These are phyloP conservation scores for Phytophthora tentaculata DNA, from an alignment of 352 stramenopile species.

Conservation along the genomic window DNA sequence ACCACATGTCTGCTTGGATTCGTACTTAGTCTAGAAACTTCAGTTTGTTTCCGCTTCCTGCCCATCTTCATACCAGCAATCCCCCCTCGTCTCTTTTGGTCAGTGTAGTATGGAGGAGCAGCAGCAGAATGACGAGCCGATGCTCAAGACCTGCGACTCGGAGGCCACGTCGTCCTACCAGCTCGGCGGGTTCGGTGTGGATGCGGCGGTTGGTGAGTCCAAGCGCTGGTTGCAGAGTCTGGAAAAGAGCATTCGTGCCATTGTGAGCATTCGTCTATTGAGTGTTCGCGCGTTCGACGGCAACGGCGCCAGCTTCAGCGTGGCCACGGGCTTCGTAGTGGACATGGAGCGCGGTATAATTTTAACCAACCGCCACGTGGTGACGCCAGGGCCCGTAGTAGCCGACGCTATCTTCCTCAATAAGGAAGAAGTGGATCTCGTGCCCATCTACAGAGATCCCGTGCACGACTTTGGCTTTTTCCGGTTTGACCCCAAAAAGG, in stretches of 20 bases:
- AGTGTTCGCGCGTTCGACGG: slow-evolving; percentile 90
- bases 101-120: slow-evolving; percentile 32
- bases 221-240: slow-evolving; percentile 77
- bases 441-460: slow-evolving; percentile 90
- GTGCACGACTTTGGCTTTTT: slow-evolving; percentile 95
- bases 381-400: slow-evolving; percentile 87
- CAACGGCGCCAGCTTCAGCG: slow-evolving; percentile 85
- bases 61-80: slow-evolving; percentile 3
- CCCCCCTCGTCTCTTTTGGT: not conserved
- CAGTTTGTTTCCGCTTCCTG: slow-evolving; percentile 14
- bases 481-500: slow-evolving; percentile 86
- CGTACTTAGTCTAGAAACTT: slow-evolving; percentile 19
- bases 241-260: slow-evolving; percentile 75
- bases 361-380: slow-evolving; percentile 93
- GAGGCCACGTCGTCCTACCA: slow-evolving; percentile 28
- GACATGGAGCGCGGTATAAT: slow-evolving; percentile 89
- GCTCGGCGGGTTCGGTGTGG: slow-evolving; percentile 47
- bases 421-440: slow-evolving; percentile 93
- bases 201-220: slow-evolving; percentile 52
- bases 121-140: slow-evolving; percentile 26
- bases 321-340: slow-evolving; percentile 93
- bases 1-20: slow-evolving; percentile 3
- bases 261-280: slow-evolving; percentile 88
- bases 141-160: slow-evolving; percentile 16
- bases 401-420: slow-evolving; percentile 94